Percentiles rank a stretch among this genome's conserved stretches.
phyloP scores from a whole-genome alignment of 108 stramenopile genomes.

The Skeletonema potamos region DNA sequence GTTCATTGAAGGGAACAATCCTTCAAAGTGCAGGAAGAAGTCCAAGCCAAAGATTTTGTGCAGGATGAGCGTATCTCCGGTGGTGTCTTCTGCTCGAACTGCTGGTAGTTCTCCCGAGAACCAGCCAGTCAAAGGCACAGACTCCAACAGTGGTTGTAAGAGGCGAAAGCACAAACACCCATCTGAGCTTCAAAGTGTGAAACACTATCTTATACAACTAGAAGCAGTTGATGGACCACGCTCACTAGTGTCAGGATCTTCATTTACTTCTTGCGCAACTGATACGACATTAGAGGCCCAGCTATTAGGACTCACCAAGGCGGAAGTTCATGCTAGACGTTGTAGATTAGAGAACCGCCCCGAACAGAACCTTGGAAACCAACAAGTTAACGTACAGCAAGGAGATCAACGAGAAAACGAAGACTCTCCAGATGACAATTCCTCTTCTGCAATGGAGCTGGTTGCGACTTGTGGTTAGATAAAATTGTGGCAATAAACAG shows the following conservation, averaged over 20 bases:
- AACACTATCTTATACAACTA: slow-evolving; percentile 67
- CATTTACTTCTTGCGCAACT: slow-evolving; percentile 31
- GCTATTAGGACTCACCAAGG: slow-evolving; percentile 41
- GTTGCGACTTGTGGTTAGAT: slow-evolving; percentile 21
- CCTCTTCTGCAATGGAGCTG: slow-evolving; percentile 17
- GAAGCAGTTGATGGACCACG: slow-evolving; percentile 35
- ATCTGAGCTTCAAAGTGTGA: slow-evolving; percentile 31
- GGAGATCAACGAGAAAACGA: slow-evolving; percentile 5
- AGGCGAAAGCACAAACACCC: slow-evolving; percentile 44
- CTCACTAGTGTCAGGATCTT: slow-evolving; percentile 7
- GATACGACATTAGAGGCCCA: slow-evolving; percentile 53
- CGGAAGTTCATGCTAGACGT: slow-evolving; percentile 26
- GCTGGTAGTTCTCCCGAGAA: neutral
- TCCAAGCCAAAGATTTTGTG: slow-evolving; percentile 39
- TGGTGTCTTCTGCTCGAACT: slow-evolving; percentile 43
- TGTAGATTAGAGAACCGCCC: slow-evolving; percentile 8
- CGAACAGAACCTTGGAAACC: neutral
- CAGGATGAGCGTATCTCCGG: slow-evolving; percentile 51
- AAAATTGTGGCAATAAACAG: neutral
- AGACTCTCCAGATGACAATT: slow-evolving; percentile 25
- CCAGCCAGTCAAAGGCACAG: slow-evolving; percentile 29
- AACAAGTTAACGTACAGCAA: neutral
- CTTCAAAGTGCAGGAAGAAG: slow-evolving; percentile 48
- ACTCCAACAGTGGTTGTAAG: slow-evolving; percentile 27
- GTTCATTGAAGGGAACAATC: slow-evolving; percentile 5